Evolutionary conservation across 1,139 yeast species (phyloP), one percentile per base, ranked within the genome.

Genomic region (Trichomonascaceae sp.): DNA sequence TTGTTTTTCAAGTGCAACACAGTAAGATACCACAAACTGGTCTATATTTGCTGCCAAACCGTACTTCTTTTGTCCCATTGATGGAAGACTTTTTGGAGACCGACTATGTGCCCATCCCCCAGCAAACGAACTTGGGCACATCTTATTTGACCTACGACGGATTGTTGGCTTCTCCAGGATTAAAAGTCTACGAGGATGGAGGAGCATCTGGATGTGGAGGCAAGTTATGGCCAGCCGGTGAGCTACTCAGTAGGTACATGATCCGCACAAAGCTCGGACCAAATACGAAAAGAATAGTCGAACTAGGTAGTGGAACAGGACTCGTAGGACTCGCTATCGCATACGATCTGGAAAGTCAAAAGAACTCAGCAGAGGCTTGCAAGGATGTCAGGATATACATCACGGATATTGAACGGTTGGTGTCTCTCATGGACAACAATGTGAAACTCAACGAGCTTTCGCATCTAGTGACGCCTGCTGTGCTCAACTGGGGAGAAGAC

Each of bases 151-250:
- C 62, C 3, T 66, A 65, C 42, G 64, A 60, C 30, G 69, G 68
- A 0, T 49, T 62, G 25, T 44, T 67, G 13, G 33, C 43, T 1
- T 51, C 50, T 4, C 62, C 65, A 0, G 57, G 57, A 3, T 51
- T 70, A 17, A 50, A 56, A 39, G 63, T 71, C 20, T 57, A 55
- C 37, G 72, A 67, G 40, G 76, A 71, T 44, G 75, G 74, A 27
- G 76, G 76, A 3, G 69, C 64, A 1, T 49, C 64, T 6, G 76
- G 76, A 1, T 71, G 76, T 46, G 76, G 76, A n/a, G 76, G 76
- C 4, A 67, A 68, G 38, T 56, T 71, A 4, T 70, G 76, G 76
- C 62, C 71, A 1, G 74, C 76, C 5, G 76, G 76, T 4, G 71
- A 69, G 37, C 51, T 69, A 23, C 48, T 70, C 13, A 60, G 73